These are phyloP conservation scores for Stagonosporopsis vannaccii DNA, from an alignment of 2,329 filamentous ascomycete species.

Conservation along the genomic window DNA sequence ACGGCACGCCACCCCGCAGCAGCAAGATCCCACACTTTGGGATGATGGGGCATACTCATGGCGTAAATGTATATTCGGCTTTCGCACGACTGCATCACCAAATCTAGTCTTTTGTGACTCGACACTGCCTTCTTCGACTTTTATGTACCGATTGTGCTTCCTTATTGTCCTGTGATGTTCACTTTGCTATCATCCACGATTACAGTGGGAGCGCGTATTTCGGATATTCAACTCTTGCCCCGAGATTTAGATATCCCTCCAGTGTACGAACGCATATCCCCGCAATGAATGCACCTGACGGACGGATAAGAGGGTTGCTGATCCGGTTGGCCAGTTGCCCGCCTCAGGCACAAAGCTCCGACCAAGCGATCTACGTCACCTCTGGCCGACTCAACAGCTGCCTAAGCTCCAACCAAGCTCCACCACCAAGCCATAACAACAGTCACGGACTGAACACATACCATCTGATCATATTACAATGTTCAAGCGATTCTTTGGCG, in stretches of 20 bases:
- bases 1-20: conserved; percentile 39
- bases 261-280: conserved; percentile 3
- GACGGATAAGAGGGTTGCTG: conserved; percentile 6
- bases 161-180: not conserved
- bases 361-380: conserved; percentile 39
- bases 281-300: conserved; percentile 6
- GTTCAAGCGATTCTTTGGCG: conserved; percentile 58
- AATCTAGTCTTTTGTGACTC: conserved; percentile 40
- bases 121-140: conserved; percentile 1
- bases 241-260: not conserved
- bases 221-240: too few species aligned
- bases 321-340: conserved; percentile 18
- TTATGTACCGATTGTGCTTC: not conserved
- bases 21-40: conserved; percentile 45
- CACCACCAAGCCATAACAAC: conserved; percentile 19
- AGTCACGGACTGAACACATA: conserved; percentile 2
- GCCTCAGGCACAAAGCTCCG: conserved; percentile 19
- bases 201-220: not conserved
- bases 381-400: conserved; percentile 29
- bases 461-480: conserved; percentile 34
- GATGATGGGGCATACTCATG: conserved; percentile 51
- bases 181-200: too few species aligned
- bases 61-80: conserved; percentile 50
- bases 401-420: conserved; percentile 24
- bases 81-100: conserved; percentile 45